A percentile compares a stretch with the other conserved stretches of the same genome.
These are phyloP conservation scores for Picochlorum sp. DNA, from an alignment of 139 green algal genomes.

Conservation along the genomic window DNA sequence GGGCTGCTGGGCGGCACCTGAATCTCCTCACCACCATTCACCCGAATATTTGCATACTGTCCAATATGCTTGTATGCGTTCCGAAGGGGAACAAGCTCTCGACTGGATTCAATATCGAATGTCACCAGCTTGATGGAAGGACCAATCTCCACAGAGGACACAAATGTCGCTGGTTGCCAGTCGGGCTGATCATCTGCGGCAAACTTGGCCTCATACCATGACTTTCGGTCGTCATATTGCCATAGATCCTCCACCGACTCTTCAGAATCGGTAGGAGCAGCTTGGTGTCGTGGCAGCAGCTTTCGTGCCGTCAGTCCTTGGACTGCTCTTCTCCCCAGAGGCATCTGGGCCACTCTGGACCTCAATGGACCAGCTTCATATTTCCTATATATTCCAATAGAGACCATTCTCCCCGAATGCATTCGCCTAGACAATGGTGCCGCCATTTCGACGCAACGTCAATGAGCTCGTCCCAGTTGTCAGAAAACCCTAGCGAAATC, in stretches of 20 bases:
- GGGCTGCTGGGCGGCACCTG: slow-evolving; percentile 11
- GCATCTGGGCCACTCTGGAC: no score
- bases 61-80: slow-evolving; percentile 66
- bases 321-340: no score
- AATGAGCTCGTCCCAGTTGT: no score
- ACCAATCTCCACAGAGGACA: slow-evolving; percentile 26
- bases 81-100: slow-evolving; percentile 65
- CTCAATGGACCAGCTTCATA: no score
- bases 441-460: no score
- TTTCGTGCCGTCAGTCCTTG: not conserved
- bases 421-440: no score
- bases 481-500: no score
- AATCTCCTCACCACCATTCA: slow-evolving; percentile 50
- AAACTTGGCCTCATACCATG: slow-evolving; percentile 20
- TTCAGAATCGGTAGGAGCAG: not conserved
- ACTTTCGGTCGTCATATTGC: slow-evolving; percentile 21
- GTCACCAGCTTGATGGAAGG: slow-evolving; percentile 39
- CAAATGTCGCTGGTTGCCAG: slow-evolving; percentile 56
- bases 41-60: slow-evolving; percentile 45
- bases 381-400: no score
- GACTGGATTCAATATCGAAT: slow-evolving; percentile 59
- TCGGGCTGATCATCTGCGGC: slow-evolving; percentile 51
- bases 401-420: no score
- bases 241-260: slow-evolving; percentile 19
- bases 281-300: not conserved